Conservation (phyloP, 768 basidiomycete species). For the Dacryopinax primogenitus region DNA sequence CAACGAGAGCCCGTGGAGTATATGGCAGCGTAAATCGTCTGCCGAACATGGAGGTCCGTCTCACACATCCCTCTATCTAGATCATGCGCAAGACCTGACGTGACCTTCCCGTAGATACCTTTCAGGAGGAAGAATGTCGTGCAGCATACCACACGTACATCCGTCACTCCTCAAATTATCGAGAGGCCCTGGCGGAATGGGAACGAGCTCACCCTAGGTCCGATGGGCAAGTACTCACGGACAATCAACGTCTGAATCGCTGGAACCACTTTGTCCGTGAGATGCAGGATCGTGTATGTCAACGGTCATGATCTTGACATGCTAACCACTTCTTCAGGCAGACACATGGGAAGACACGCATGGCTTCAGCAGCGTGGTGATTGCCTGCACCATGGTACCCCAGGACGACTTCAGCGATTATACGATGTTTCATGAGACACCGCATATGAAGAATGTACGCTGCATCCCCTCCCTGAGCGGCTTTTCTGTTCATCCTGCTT, state of each 20-base stretch:
- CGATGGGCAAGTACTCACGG: neutral
- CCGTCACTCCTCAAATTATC: neutral
- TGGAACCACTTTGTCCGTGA: neutral
- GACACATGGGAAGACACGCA: neutral
- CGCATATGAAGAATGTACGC: neutral
- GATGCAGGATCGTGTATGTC: neutral
- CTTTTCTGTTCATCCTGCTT: neutral
- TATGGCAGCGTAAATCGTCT: neutral
- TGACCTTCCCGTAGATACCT: neutral
- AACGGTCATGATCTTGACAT: neutral
- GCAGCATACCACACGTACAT: neutral
- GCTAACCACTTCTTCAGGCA: neutral
- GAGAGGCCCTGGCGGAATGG: neutral
- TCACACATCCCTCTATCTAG: neutral
- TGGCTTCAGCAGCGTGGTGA: neutral
- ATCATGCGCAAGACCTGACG: neutral
- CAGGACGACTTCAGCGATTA: neutral
- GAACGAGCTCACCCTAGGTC: neutral
- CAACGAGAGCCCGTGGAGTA: neutral
- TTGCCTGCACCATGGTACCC: neutral
- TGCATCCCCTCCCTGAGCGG: neutral
- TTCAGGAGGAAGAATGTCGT: neutral
- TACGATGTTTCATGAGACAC: neutral
- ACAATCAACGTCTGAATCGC: neutral
- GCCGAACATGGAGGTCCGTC: neutral